These are phyloP conservation scores for Lipomyces yamanashiensis DNA, from an alignment of 805 yeast genomes.

Conservation along the genomic window DNA sequence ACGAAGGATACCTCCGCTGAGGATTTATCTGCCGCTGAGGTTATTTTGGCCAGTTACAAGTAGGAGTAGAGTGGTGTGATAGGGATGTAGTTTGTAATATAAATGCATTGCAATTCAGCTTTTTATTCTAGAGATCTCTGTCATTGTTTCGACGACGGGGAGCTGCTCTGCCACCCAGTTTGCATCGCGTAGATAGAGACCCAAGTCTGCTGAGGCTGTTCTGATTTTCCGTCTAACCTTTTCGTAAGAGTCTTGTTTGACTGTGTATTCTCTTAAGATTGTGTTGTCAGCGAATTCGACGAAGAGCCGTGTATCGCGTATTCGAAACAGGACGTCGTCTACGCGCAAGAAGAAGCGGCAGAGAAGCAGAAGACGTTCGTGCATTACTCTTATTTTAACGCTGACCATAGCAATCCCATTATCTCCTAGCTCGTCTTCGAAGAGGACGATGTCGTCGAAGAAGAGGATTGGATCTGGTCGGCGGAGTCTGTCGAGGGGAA, in stretches of 20 bases:
- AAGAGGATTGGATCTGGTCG: constrained; percentile 84
- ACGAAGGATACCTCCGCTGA: constrained; percentile 42
- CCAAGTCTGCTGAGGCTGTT: constrained; percentile 65
- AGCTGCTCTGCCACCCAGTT: constrained; percentile 79
- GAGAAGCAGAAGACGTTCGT: constrained; percentile 70
- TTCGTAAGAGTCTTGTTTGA: constrained; percentile 62
- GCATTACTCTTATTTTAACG: constrained; percentile 88
- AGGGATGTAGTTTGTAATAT: neutral
- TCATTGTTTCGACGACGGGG: constrained; percentile 51
- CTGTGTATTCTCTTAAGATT: constrained; percentile 77
- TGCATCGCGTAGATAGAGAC: constrained; percentile 73
- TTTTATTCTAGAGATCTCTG: constrained; percentile 40
- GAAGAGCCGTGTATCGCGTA: constrained; percentile 82
- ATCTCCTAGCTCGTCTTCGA: constrained; percentile 95
- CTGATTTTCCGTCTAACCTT: constrained; percentile 51
- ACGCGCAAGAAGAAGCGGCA: constrained; percentile 83
- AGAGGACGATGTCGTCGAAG: constrained; percentile 85
- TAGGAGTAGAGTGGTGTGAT: neutral
- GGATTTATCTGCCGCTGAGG: constrained; percentile 50
- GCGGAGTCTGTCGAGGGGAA: constrained; percentile 74
- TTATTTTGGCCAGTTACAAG: constrained; percentile 36
- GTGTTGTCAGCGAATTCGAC: constrained; percentile 70
- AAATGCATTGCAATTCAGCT: neutral
- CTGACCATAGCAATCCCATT: constrained; percentile 84
- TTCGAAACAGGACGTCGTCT: constrained; percentile 83